Conservation (phyloP, 192 early-diverging fungal species). For the Bifiguratus adelaidae region DNA sequence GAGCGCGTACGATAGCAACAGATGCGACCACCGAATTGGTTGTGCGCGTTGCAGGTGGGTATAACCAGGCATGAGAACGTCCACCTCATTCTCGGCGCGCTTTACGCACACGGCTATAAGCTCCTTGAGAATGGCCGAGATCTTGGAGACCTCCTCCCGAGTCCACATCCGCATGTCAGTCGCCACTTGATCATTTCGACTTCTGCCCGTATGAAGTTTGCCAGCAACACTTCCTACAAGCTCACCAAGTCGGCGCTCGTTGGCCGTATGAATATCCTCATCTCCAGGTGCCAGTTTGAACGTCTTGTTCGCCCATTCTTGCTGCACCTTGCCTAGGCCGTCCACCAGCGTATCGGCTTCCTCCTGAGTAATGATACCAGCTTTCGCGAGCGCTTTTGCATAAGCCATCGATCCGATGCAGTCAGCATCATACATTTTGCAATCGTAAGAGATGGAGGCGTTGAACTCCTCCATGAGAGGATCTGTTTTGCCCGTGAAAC, state of each 20-base stretch:
- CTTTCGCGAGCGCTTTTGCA: slow-evolving; percentile 63
- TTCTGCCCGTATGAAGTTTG: slow-evolving; percentile 94
- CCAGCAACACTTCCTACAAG: slow-evolving; percentile 86
- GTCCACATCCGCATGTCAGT: slow-evolving; percentile 96
- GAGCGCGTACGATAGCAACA: slow-evolving; percentile 85
- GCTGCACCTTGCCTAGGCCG: slow-evolving; percentile 65
- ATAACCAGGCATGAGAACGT: slow-evolving; percentile 98
- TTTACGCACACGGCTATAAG: slow-evolving; percentile 61
- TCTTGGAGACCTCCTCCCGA: slow-evolving; percentile 59
- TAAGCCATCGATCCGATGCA: slow-evolving; percentile 83
- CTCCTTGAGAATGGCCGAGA: slow-evolving; percentile 60
- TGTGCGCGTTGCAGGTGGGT: slow-evolving; percentile 96
- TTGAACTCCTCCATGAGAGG: slow-evolving; percentile 97
- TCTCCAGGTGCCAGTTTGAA: slow-evolving; percentile 72
- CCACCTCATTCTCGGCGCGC: slow-evolving; percentile 81
- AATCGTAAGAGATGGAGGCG: slow-evolving; percentile 89
- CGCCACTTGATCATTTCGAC: slow-evolving; percentile 96
- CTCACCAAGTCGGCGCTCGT: slow-evolving; percentile 91
- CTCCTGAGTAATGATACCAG: slow-evolving; percentile 63
- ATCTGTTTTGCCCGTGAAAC: slow-evolving; percentile 84
- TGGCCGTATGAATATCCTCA: slow-evolving; percentile 99
- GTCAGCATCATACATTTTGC: slow-evolving; percentile 87
- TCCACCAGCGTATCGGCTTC: slow-evolving; percentile 63
- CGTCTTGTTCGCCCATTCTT: slow-evolving; percentile 69
- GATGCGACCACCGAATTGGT: slow-evolving; percentile 96